Percentiles rank a stretch among this genome's conserved stretches.
Evolutionary conservation across 495 filamentous ascomycete species (phyloP).

Genomic region (Xylaria venustula): DNA sequence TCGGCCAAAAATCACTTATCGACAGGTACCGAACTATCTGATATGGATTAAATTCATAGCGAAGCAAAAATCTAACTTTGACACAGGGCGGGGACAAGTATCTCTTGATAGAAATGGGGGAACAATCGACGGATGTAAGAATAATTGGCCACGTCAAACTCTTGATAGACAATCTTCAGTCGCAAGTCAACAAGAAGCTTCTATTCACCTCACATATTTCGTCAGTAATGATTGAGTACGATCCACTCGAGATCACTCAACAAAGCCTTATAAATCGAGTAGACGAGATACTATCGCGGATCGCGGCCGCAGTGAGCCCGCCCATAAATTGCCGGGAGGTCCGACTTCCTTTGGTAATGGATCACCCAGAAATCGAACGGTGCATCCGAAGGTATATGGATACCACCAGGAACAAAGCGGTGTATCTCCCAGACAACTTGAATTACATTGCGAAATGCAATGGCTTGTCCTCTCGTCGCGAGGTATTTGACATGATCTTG

Average conservation of each 20-base stretch:
- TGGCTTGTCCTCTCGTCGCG: constrained; percentile 41
- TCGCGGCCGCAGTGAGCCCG: constrained; percentile 16
- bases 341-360: constrained; percentile 54
- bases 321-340: constrained; percentile 45
- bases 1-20: background rate
- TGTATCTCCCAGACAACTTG: constrained; percentile 56
- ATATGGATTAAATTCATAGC: background rate
- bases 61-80: background rate
- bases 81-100: constrained; percentile 53
- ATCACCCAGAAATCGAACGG: constrained; percentile 44
- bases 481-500: constrained; percentile 47
- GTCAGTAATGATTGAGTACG: constrained; percentile 20
- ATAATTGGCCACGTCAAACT: constrained; percentile 8
- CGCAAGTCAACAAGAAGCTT: background rate
- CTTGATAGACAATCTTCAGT: constrained; percentile 14
- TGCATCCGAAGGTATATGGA: constrained; percentile 55
- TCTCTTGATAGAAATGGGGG: constrained; percentile 55
- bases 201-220: constrained; percentile 15
- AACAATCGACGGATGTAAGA: constrained; percentile 18
- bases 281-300: background rate
- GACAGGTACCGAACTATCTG: no score
- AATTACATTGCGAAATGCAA: constrained; percentile 57
- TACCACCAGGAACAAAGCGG: constrained; percentile 54
- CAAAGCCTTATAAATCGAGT: constrained; percentile 31
- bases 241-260: constrained; percentile 30